Evolutionary conservation across 148 eudicot genomes (phyloP).

Genomic region (Tetragonia tetragonoides): DNA sequence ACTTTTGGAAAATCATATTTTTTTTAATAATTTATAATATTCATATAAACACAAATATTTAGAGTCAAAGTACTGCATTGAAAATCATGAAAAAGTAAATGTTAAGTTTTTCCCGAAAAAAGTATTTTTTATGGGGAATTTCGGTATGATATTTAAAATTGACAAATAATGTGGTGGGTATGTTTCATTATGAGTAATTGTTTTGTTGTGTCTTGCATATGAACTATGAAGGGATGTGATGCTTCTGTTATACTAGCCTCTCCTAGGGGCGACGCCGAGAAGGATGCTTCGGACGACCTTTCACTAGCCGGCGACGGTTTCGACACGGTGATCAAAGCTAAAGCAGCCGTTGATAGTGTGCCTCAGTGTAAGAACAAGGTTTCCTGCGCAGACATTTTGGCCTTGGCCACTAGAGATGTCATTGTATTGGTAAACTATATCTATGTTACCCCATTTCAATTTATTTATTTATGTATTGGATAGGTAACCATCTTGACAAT

Average conservation of each 20-base stretch:
- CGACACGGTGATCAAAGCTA: conserved; percentile 68
- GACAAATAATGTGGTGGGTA: too few species aligned
- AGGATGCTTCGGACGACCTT: conserved; percentile 59
- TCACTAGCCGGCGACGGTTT: conserved; percentile 84
- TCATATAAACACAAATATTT: too few species aligned
- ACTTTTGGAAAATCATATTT: too few species aligned
- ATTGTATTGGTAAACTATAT: conserved; percentile 50
- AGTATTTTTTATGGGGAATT: too few species aligned
- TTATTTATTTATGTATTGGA: background rate
- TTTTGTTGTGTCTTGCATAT: background rate
- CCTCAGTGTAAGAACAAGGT: conserved; percentile 59
- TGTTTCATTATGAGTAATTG: background rate
- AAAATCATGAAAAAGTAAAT: too few species aligned
- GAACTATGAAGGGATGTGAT: conserved; percentile 34
- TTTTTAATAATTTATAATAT: too few species aligned
- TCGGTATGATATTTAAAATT: too few species aligned
- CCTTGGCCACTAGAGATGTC: conserved; percentile 80
- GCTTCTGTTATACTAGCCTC: conserved; percentile 50
- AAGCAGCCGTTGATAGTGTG: conserved; percentile 63
- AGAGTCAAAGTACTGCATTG: too few species aligned
- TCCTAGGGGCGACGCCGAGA: conserved; percentile 50
- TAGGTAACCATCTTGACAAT: too few species aligned
- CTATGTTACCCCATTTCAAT: background rate
- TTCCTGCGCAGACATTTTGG: conserved; percentile 82
- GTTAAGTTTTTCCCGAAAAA: too few species aligned